These are phyloP conservation scores for Penicillium decumbens DNA, from an alignment of 2,329 filamentous ascomycete genomes.

Conservation along the genomic window DNA sequence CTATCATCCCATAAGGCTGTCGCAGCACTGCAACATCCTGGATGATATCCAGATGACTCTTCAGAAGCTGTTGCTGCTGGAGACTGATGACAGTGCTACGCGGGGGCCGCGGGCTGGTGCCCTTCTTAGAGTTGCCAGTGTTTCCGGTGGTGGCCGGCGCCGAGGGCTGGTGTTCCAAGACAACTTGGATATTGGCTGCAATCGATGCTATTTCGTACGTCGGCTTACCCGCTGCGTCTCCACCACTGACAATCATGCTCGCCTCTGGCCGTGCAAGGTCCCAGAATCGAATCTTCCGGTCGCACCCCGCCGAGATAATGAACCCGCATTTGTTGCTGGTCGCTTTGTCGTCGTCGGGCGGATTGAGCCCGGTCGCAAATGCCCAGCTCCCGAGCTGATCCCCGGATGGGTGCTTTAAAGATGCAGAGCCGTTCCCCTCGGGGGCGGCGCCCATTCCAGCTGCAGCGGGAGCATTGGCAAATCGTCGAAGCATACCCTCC, in stretches of 20 bases:
- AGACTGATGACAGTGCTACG: slow-evolving; percentile 79
- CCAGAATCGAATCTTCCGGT: slow-evolving; percentile 92
- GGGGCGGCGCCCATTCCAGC: slow-evolving; percentile 58
- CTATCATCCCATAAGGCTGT: slow-evolving; percentile 83
- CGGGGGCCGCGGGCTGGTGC: slow-evolving; percentile 50
- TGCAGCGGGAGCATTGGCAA: slow-evolving; percentile 53
- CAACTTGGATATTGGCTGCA: slow-evolving; percentile 61
- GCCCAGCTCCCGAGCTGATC: slow-evolving; percentile 60
- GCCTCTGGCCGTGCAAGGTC: slow-evolving; percentile 73
- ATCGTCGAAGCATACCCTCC: slow-evolving; percentile 80
- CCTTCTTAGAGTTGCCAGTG: slow-evolving; percentile 29
- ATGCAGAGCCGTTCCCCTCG: slow-evolving; percentile 16
- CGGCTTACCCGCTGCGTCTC: slow-evolving; percentile 50
- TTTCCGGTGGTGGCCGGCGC: slow-evolving; percentile 17
- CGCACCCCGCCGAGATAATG: slow-evolving; percentile 79
- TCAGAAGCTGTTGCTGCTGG: slow-evolving; percentile 80
- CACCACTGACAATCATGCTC: slow-evolving; percentile 74
- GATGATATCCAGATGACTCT: slow-evolving; percentile 81
- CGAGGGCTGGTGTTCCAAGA: slow-evolving; percentile 58
- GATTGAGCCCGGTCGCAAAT: slow-evolving; percentile 67
- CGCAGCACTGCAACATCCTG: slow-evolving; percentile 85
- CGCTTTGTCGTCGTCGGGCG: slow-evolving; percentile 58
- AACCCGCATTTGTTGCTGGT: slow-evolving; percentile 66
- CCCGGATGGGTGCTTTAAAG: slow-evolving; percentile 13
- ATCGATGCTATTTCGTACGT: slow-evolving; percentile 58